phyloP scores from a whole-genome alignment of 257 asterid species.

The Misopates orontium region DNA sequence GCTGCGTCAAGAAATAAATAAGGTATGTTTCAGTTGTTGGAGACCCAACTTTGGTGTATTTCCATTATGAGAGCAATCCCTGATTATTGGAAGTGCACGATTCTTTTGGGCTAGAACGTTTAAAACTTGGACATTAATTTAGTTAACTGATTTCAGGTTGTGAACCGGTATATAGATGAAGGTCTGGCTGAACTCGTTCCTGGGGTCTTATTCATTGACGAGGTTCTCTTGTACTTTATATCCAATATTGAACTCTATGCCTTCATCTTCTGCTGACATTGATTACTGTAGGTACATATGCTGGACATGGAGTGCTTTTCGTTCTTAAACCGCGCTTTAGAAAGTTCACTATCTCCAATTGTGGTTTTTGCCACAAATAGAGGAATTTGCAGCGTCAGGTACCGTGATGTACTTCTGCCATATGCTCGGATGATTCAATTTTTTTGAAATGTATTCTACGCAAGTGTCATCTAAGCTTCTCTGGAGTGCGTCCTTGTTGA shows the following conservation, averaged over 20 bases:
- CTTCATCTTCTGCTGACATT: slow-evolving; percentile 17
- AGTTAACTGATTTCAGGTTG: slow-evolving; percentile 53
- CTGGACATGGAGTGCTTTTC: slow-evolving; percentile 97
- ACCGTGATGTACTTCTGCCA: slow-evolving; percentile 13
- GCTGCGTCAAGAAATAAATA: slow-evolving; percentile 86
- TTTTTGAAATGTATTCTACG: neutral
- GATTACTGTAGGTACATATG: slow-evolving; percentile 70
- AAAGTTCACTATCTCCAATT: slow-evolving; percentile 86
- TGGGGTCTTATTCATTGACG: slow-evolving; percentile 90
- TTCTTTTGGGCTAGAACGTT: neutral
- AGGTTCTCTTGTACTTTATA: slow-evolving; percentile 42
- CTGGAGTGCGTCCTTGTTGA: too few relatives aligned
- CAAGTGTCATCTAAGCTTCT: neutral
- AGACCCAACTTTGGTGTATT: neutral
- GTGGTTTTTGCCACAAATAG: slow-evolving; percentile 90
- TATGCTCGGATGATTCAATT: neutral
- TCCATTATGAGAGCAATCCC: neutral
- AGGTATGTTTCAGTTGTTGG: slow-evolving; percentile 44
- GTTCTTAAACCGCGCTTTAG: slow-evolving; percentile 84
- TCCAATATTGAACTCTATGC: slow-evolving; percentile 1
- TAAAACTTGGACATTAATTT: neutral
- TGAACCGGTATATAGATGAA: slow-evolving; percentile 88
- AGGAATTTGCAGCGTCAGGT: slow-evolving; percentile 93
- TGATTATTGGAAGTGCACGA: neutral
- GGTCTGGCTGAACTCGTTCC: slow-evolving; percentile 97